A percentile compares a stretch with the other conserved stretches of the same genome.
phyloP scores from a whole-genome alignment of 305 asterid genomes.

The Lippia alba region DNA sequence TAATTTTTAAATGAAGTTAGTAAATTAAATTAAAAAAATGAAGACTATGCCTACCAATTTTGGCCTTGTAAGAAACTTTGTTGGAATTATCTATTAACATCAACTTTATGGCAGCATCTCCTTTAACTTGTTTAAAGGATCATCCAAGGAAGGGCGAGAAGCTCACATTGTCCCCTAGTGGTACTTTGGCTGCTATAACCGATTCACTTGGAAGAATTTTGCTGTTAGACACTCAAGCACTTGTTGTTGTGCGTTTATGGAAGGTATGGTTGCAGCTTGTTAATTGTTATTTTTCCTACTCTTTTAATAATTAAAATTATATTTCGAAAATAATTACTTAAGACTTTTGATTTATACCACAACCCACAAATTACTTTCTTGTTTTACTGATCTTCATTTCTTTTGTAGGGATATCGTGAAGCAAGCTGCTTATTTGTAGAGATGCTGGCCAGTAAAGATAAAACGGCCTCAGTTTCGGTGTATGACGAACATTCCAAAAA shows the following conservation, averaged over 20 bases:
- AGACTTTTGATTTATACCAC: constrained; percentile 8
- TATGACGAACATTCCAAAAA: constrained; percentile 58
- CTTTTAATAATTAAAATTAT: background rate
- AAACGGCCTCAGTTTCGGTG: constrained; percentile 43
- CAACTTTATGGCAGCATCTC: constrained; percentile 71
- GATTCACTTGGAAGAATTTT: constrained; percentile 96
- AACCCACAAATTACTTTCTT: background rate
- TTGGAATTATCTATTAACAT: constrained; percentile 24
- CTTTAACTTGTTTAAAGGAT: constrained; percentile 92
- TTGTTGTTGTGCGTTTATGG: constrained; percentile 93
- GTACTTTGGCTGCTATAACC: constrained; percentile 94
- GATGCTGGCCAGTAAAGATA: constrained; percentile 77
- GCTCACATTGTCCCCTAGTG: constrained; percentile 92
- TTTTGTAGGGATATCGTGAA: constrained; percentile 92
- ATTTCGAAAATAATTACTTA: background rate
- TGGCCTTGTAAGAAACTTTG: constrained; percentile 21
- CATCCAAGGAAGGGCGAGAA: constrained; percentile 95
- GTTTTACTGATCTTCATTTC: constrained; percentile 15
- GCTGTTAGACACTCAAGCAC: constrained; percentile 94
- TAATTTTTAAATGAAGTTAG: no score
- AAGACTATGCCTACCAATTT: background rate
- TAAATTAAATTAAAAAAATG: no score
- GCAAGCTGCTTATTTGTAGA: constrained; percentile 94
- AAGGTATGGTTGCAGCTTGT: constrained; percentile 56
- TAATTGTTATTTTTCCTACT: constrained; percentile 11